Evolutionary conservation across 805 yeast genomes (phyloP), one percentile per base, ranked within the genome.

Genomic region (Spathaspora arborariae): DNA sequence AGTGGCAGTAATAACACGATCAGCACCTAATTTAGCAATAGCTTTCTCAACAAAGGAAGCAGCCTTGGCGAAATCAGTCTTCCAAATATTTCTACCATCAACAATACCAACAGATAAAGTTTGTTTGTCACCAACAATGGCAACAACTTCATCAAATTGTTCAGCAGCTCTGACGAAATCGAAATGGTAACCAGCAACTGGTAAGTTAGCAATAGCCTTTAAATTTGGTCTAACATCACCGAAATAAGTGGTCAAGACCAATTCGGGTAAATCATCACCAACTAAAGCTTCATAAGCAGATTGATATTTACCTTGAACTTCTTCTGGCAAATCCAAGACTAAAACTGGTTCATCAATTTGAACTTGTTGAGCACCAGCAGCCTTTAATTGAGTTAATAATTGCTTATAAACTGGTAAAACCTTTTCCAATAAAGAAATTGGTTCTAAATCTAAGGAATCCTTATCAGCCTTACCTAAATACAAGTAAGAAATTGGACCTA

Each of bases 51-150:
- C 96, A 55, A 85, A 67, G 54, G 74, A 87, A 65, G 90, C 75
- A 58, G 99, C 95, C 75, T 83, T 82, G 65, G 94, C 70, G 66
- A 85, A 88, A 80, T 94, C 86, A 72, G 96, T 85, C 83, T 94
- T 94, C 99, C 99, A 94, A 76, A 94, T 89, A 85, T 94, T 94
- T 83, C 99, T 90, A 77, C 99, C 99, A 65, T 90, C 95, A 64
- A 94, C 91, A 62, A 94, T 81, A 88, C 99, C 99, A 57, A 86
- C 96, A 52, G 98, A 92, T 66, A 94, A 79, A 54, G 78, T 75
- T 79, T 94, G 96, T 56, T 81, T 74, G 54, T 75, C 80, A 56
- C 78, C 67, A 50, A 92, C 74, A 63, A 86, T 76, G 49, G 79
- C 74, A 51, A 80, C 74, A 60, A 88, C 96, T 47, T 82, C 88